phyloP scores from a whole-genome alignment of 2,329 filamentous ascomycete species.

The Diatrype stigma region DNA sequence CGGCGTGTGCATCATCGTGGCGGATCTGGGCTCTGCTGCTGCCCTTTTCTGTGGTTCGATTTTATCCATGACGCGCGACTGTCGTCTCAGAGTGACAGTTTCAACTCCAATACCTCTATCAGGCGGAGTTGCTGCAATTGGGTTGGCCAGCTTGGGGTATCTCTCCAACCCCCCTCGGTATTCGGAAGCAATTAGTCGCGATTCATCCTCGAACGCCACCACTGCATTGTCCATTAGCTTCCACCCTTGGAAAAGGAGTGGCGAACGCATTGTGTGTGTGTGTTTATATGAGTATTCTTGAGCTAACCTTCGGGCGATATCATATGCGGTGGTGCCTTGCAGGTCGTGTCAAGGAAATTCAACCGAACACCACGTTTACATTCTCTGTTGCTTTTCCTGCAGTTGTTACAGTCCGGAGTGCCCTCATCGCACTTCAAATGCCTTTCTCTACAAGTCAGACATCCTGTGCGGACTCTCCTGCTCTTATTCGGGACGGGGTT shows the following conservation, averaged over 20 bases:
- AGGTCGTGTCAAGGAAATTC: constrained; percentile 86
- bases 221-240: constrained; percentile 40
- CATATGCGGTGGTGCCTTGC: constrained; percentile 62
- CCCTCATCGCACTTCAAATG: constrained; percentile 90
- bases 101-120: constrained; percentile 24
- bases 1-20: constrained; percentile 18
- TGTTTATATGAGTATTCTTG: too few relatives aligned
- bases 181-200: constrained; percentile 82
- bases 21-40: constrained; percentile 18
- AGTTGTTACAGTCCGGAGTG: constrained; percentile 64
- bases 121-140: constrained; percentile 22
- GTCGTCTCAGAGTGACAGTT: constrained; percentile 20
- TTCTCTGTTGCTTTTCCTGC: constrained; percentile 77
- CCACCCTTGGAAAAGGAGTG: constrained; percentile 14
- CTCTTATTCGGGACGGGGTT: constrained; percentile 51
- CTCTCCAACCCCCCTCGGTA: constrained; percentile 74
- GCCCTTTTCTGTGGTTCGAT: constrained; percentile 15
- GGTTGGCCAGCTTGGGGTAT: constrained; percentile 57
- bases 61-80: constrained; percentile 15
- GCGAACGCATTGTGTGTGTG: too few relatives aligned
- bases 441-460: constrained; percentile 81
- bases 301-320: constrained; percentile 62
- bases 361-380: constrained; percentile 84
- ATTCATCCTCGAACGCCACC: constrained; percentile 85
- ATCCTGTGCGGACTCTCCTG: constrained; percentile 86